Base-by-base conservation (phyloP, 1,139 yeast genomes). In the Geotrichum phurueaensis region DNA sequence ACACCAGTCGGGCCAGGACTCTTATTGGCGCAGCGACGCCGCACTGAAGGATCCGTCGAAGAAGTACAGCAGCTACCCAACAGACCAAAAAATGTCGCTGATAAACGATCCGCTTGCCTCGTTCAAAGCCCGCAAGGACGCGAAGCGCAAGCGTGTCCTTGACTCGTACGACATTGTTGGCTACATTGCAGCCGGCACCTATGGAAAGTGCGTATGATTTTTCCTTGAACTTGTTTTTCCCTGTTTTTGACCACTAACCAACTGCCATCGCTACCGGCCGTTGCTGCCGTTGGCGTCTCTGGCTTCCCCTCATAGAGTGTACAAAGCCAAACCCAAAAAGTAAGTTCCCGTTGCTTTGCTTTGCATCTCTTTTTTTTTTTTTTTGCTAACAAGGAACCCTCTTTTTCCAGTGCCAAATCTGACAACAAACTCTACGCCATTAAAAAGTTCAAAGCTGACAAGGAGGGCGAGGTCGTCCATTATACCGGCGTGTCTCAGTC, bases 161-260 rank as follows among this genome's bases (percentile, higher is more conserved):
- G 85, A 87, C 54, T 87, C 87, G 67, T 94, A 92, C 73, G 92
- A 87, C 65, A 87, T 95, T 64, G 77, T 90, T 39, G 99, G 99
- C 0, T 94, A 94, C 73, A 95, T 94, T 64, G 99, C 99, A 0
- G 97, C 99, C 0, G 99, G 99, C 49, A 94, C 99, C 0, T 94
- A 94, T 73, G 99, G 99, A 31, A 68, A 60, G 64, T 68, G 62
- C 60, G 58, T 51, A 60, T 20, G 5, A 13, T 9, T 3, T 31
- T 3, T n/a, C n/a, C 29, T 22, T 39, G 10, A 15, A 10, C n/a
- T 39, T 39, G 10, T 39, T 39, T 39, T 39, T 4, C 18, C 20
- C 36, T 31, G 47, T 31, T 36, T 20, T 29, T 31, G 47, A 51
- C 45, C 13, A 22, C 51, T 25, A 48, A 48, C n/a, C 51, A n/a